Conservation (phyloP, 306 rosid species). For the Lathyrus oleraceus region DNA sequence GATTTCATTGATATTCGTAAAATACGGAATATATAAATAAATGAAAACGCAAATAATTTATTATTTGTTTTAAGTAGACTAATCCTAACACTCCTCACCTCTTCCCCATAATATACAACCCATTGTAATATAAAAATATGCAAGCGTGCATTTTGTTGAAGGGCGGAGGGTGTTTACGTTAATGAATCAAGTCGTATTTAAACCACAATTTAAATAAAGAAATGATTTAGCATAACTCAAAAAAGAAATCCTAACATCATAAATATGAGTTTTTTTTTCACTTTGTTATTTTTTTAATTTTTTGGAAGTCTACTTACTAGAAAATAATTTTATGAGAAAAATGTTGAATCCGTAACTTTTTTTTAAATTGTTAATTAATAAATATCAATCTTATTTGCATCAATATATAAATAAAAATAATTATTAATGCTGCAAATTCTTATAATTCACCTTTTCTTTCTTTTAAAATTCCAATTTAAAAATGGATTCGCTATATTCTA, state of each 20-base stretch:
- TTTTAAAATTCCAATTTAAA: too few species aligned
- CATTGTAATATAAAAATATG: slow-evolving; percentile 1
- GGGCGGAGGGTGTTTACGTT: neutral
- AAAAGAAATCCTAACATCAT: neutral
- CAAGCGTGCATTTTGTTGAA: slow-evolving; percentile 7
- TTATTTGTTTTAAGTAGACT: neutral
- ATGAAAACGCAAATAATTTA: slow-evolving; percentile 19
- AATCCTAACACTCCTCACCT: neutral
- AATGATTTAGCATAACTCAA: neutral
- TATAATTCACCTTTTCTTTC: too few species aligned
- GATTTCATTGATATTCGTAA: slow-evolving; percentile 28
- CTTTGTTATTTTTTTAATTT: too few species aligned
- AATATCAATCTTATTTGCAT: too few species aligned
- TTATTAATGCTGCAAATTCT: too few species aligned
- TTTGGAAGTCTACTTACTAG: too few species aligned
- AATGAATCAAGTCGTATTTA: neutral
- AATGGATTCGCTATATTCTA: too few species aligned
- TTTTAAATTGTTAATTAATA: neutral
- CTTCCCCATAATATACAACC: slow-evolving; percentile 1
- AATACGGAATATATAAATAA: neutral
- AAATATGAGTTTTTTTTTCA: too few species aligned
- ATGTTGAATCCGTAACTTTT: too few species aligned
- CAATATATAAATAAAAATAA: too few species aligned
- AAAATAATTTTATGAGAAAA: too few species aligned
- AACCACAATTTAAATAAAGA: neutral